These are phyloP conservation scores for Chamaecrista fasciculata DNA, from an alignment of 306 rosid genomes.

Conservation along the genomic window DNA sequence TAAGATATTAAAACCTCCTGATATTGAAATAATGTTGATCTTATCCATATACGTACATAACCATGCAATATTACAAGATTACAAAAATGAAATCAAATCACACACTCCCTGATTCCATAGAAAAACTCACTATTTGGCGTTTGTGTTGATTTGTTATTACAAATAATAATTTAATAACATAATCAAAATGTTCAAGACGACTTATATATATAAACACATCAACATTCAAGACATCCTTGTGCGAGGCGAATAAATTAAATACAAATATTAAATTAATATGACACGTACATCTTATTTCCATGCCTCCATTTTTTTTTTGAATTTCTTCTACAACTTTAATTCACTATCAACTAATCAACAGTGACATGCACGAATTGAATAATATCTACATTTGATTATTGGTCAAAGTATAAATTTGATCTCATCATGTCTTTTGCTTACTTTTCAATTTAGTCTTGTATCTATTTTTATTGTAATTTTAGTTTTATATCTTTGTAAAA, in stretches of 20 bases:
- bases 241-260: background rate
- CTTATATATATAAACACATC: background rate
- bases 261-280: background rate
- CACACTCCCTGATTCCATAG: background rate
- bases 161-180: background rate
- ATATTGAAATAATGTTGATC: background rate
- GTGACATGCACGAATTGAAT: background rate
- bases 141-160: background rate
- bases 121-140: background rate
- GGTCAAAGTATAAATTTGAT: no score
- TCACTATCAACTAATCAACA: no score
- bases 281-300: background rate
- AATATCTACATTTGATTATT: no score
- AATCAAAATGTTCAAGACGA: background rate
- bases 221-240: background rate
- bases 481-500: no score
- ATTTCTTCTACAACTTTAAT: background rate
- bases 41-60: background rate
- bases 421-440: no score
- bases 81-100: background rate
- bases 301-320: background rate
- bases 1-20: background rate
- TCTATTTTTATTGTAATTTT: no score
- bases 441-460: no score
- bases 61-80: background rate